These are phyloP conservation scores for Boletus reticulatus DNA, from an alignment of 768 basidiomycete species.

Conservation along the genomic window DNA sequence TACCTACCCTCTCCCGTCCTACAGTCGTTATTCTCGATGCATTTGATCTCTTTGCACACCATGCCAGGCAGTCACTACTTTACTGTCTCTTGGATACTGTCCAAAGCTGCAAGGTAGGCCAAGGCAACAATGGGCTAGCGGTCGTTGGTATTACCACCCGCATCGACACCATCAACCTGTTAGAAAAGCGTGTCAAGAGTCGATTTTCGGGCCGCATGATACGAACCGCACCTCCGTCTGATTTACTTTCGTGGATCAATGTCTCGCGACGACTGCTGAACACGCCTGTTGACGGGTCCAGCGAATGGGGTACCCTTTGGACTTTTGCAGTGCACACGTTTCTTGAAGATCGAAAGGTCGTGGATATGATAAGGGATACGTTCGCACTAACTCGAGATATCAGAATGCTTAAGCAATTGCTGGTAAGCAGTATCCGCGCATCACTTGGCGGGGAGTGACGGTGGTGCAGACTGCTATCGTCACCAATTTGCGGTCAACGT, in stretches of 20 bases:
- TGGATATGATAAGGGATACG: constrained; percentile 51
- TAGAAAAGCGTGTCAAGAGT: constrained; percentile 97
- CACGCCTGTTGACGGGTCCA: constrained; percentile 20
- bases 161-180: constrained; percentile 80
- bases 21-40: constrained; percentile 84
- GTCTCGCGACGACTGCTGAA: constrained; percentile 49
- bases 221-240: constrained; percentile 62
- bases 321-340: constrained; percentile 52
- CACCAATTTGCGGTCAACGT: constrained; percentile 43
- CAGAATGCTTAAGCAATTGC: constrained; percentile 52
- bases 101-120: constrained; percentile 72
- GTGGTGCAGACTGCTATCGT: constrained; percentile 41
- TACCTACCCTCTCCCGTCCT: constrained; percentile 78
- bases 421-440: constrained; percentile 45
- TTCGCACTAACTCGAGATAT: constrained; percentile 62
- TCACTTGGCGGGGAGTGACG: constrained; percentile 7
- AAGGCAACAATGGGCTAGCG: constrained; percentile 65
- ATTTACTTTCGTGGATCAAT: constrained; percentile 47
- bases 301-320: constrained; percentile 68
- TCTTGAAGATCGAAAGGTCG: constrained; percentile 46
- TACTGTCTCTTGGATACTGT: constrained; percentile 96
- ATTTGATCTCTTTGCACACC: constrained; percentile 90
- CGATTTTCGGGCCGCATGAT: constrained; percentile 93
- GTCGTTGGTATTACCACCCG: constrained; percentile 87
- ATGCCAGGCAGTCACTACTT: constrained; percentile 88